These are phyloP conservation scores for Chenopodium berlandieri DNA, from an alignment of 148 eudicot species.

Conservation along the genomic window DNA sequence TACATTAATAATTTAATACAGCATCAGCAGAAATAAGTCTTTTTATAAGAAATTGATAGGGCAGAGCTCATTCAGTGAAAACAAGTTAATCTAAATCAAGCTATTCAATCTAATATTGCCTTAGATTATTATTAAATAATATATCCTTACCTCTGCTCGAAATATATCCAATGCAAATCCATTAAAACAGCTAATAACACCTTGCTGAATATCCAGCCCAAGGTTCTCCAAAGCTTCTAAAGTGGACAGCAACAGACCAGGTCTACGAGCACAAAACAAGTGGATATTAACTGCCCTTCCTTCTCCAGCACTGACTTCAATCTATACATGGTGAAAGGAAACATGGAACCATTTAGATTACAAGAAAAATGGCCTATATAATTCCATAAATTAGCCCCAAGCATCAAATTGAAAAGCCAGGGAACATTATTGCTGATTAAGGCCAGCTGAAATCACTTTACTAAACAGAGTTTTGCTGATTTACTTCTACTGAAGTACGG, in stretches of 20 bases:
- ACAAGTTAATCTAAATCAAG: not conserved
- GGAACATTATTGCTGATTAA: not conserved
- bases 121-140: not conserved
- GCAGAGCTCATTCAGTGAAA: not conserved
- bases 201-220: slow-evolving; percentile 74
- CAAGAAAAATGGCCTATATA: not conserved
- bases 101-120: not conserved
- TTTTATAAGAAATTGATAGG: not conserved
- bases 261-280: slow-evolving; percentile 76
- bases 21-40: not conserved
- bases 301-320: slow-evolving; percentile 64
- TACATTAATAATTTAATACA: not conserved
- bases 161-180: slow-evolving; percentile 77
- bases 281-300: slow-evolving; percentile 78
- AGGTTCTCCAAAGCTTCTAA: slow-evolving; percentile 64
- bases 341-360: not conserved
- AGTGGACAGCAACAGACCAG: slow-evolving; percentile 64
- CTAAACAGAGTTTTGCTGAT: not conserved
- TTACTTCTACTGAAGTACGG: no score
- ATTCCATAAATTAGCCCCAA: not conserved
- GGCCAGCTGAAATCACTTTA: not conserved
- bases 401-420: not conserved
- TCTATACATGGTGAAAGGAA: slow-evolving; percentile 27
- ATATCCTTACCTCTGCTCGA: slow-evolving; percentile 57
- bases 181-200: slow-evolving; percentile 75